phyloP scores from a whole-genome alignment of 2,329 filamentous ascomycete species.

The Hymenoscyphus scutula region DNA sequence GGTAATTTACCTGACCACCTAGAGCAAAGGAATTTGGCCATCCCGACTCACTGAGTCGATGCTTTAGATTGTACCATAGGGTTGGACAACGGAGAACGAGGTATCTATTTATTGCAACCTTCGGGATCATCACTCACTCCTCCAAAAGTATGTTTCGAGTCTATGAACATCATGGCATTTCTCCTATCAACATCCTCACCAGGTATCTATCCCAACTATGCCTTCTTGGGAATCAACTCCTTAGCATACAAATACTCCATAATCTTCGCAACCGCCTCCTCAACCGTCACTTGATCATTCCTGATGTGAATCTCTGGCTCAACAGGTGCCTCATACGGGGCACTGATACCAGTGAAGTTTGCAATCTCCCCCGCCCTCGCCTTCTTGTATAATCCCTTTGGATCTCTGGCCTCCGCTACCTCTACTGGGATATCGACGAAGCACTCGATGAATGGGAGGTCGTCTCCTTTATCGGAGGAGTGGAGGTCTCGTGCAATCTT shows the following conservation, averaged over 20 bases:
- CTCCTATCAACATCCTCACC: background rate
- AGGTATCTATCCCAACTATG: conserved; percentile 9
- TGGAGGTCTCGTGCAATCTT: conserved; percentile 80
- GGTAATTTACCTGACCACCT: too few species aligned
- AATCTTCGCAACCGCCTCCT: conserved; percentile 86
- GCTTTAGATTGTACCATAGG: too few species aligned
- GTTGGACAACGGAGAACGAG: too few species aligned
- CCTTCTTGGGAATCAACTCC: conserved; percentile 50
- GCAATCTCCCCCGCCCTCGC: conserved; percentile 90
- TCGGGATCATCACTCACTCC: too few species aligned
- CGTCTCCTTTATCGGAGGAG: conserved; percentile 55
- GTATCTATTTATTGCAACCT: too few species aligned
- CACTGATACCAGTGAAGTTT: conserved; percentile 93
- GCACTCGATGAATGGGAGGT: conserved; percentile 89
- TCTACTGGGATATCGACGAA: conserved; percentile 88
- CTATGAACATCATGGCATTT: background rate
- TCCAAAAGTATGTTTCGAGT: conserved; percentile 1
- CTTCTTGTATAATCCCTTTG: conserved; percentile 98
- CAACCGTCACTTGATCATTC: conserved; percentile 77
- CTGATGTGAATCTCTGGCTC: conserved; percentile 83
- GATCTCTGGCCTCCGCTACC: conserved; percentile 91
- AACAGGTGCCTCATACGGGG: conserved; percentile 88
- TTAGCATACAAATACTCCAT: conserved; percentile 72
- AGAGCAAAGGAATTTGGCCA: too few species aligned
- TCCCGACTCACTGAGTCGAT: too few species aligned